Percentiles rank a stretch among this genome's conserved stretches.
These are phyloP conservation scores for Epichloe uncinata DNA, from an alignment of 2,329 filamentous ascomycete genomes.

Conservation along the genomic window DNA sequence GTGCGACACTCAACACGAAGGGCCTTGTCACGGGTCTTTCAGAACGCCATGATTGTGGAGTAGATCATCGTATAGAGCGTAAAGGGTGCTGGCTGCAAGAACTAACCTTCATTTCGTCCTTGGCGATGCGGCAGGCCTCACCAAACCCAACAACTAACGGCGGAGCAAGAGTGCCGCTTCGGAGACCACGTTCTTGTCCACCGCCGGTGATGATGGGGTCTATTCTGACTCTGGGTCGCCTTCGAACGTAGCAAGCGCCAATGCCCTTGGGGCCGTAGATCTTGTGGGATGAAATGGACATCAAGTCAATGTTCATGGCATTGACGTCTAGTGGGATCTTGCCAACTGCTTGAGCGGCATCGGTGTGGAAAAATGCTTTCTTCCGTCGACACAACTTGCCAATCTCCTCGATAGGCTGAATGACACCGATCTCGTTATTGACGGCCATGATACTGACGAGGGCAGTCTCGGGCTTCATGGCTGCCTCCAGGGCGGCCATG, in stretches of 20 bases:
- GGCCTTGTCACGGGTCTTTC: conserved; percentile 54
- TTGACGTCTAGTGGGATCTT: conserved; percentile 97
- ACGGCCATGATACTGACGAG: conserved; percentile 97
- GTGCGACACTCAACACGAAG: conserved; percentile 51
- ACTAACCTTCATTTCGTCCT: conserved; percentile 81
- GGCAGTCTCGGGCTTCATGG: conserved; percentile 80
- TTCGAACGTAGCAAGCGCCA: conserved; percentile 88
- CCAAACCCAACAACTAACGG: conserved; percentile 85
- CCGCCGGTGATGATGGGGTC: conserved; percentile 94
- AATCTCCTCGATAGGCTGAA: conserved; percentile 89
- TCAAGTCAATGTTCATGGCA: conserved; percentile 93
- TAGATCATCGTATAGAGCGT: conserved; percentile 55
- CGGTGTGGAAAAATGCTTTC: conserved; percentile 97
- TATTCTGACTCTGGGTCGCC: conserved; percentile 82
- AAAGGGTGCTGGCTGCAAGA: background rate
- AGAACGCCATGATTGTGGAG: conserved; percentile 85
- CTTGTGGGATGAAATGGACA: conserved; percentile 98
- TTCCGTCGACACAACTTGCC: conserved; percentile 80
- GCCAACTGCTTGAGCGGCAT: conserved; percentile 93
- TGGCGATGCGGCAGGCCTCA: conserved; percentile 85
- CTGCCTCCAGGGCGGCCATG: conserved; percentile 71
- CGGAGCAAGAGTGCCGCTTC: conserved; percentile 87
- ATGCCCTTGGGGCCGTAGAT: conserved; percentile 98
- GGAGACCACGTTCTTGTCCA: conserved; percentile 86
- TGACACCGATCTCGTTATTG: conserved; percentile 99